phyloP scores from a whole-genome alignment of 225 moss, liverwort and hornwort species.

The Takakia lepidozioides region DNA sequence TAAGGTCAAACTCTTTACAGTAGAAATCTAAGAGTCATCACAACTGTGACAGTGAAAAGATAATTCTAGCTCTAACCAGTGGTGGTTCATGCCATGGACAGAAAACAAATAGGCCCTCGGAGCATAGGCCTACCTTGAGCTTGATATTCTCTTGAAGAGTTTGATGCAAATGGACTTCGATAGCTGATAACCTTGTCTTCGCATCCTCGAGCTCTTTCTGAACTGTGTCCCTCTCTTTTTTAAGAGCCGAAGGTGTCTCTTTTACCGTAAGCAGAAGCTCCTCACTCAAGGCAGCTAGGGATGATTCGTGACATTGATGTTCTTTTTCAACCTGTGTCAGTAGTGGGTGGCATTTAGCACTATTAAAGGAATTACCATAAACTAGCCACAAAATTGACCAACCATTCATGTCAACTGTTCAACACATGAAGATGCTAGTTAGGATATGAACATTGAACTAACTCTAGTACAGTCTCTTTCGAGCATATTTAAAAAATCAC shows the following conservation, averaged over 20 bases:
- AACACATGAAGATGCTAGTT: not conserved
- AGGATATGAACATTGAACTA: not conserved
- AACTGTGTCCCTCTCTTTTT: not conserved
- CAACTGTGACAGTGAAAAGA: not conserved
- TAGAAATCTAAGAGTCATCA: not conserved
- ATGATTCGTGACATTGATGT: not conserved
- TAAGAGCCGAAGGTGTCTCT: not conserved
- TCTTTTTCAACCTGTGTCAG: not conserved
- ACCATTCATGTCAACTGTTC: not conserved
- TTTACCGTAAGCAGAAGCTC: constrained; percentile 3
- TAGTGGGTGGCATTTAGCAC: not conserved
- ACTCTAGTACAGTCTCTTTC: not conserved
- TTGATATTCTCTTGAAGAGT: constrained; percentile 19
- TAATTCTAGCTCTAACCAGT: too few species aligned
- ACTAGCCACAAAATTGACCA: too few species aligned
- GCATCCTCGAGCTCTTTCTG: constrained; percentile 16
- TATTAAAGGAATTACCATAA: too few species aligned
- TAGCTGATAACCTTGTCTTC: constrained; percentile 21
- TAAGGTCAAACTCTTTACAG: too few species aligned
- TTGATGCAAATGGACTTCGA: constrained; percentile 25
- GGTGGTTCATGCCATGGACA: too few species aligned
- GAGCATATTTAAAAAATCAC: too few species aligned
- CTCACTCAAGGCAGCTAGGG: constrained; percentile 4
- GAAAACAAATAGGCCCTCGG: too few species aligned
- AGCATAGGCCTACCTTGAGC: constrained; percentile 19